Conservation (phyloP, 2,329 filamentous ascomycete species). For the Aspergillus transmontanensis region DNA sequence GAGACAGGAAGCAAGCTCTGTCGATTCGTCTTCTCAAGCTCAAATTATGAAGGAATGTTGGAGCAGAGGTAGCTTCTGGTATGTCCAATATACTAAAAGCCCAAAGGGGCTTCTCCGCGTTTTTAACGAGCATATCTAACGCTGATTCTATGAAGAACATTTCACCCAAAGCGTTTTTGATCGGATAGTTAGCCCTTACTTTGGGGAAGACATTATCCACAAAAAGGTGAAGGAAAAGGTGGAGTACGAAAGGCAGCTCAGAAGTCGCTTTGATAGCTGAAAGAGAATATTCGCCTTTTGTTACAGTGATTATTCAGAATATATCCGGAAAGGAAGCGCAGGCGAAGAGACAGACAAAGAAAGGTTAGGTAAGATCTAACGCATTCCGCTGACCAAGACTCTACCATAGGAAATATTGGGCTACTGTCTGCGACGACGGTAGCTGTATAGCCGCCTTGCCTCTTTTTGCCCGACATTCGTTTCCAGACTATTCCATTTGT, state of each 20-base stretch:
- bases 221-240: constrained; percentile 21
- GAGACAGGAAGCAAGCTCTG: constrained; percentile 18
- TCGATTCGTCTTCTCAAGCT: constrained; percentile 7
- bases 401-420: too few species aligned
- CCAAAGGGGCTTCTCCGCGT: constrained; percentile 22
- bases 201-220: constrained; percentile 13
- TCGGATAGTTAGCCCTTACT: constrained; percentile 18
- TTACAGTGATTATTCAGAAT: too few species aligned
- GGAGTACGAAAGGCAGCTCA: constrained; percentile 18
- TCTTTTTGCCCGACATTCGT: too few species aligned
- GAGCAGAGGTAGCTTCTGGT: constrained; percentile 31
- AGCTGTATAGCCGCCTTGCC: too few species aligned
- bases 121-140: constrained; percentile 31
- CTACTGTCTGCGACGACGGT: too few species aligned
- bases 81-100: constrained; percentile 15
- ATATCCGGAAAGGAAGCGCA: too few species aligned
- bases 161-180: constrained; percentile 18
- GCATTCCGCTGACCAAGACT: too few species aligned
- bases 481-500: too few species aligned
- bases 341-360: too few species aligned
- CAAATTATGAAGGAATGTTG: constrained; percentile 27
- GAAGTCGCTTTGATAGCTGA: constrained; percentile 8
- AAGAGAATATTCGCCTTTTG: too few species aligned
- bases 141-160: constrained; percentile 13
- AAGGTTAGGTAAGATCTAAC: too few species aligned